A percentile compares a stretch with the other conserved stretches of the same genome.
Evolutionary conservation across 1,284 basidiomycete genomes (phyloP).

Genomic region (Microbotryomycetes sp.): DNA sequence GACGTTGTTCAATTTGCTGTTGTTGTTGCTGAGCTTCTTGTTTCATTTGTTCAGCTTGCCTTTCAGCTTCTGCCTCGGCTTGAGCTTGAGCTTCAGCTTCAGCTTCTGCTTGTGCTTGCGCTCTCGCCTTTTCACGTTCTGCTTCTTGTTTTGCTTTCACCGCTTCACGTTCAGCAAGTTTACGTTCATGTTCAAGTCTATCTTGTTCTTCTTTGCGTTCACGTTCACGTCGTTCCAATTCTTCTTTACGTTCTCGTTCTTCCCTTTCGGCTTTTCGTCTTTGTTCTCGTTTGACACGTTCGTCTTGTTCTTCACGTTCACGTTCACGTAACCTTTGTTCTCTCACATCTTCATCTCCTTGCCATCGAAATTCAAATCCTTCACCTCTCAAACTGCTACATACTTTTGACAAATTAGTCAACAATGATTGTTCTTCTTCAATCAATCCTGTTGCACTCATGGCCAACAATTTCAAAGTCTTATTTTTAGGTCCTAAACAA

Average conservation of each 20-base stretch:
- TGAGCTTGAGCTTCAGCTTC: not conserved
- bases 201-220: not conserved
- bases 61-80: not conserved
- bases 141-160: not conserved
- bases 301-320: not conserved
- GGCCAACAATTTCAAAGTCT: slow-evolving; percentile 24
- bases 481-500: slow-evolving; percentile 32
- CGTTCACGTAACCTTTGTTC: not conserved
- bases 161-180: not conserved
- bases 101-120: not conserved
- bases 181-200: not conserved
- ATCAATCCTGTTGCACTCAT: slow-evolving; percentile 34
- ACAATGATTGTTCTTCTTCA: slow-evolving; percentile 33
- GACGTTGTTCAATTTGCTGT: slow-evolving; percentile 1
- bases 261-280: not conserved
- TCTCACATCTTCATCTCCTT: slow-evolving; percentile 17
- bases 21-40: not conserved
- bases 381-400: slow-evolving; percentile 34
- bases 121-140: not conserved
- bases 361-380: slow-evolving; percentile 32
- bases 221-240: slow-evolving; percentile 1
- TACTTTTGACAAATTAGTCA: slow-evolving; percentile 25
- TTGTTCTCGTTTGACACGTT: not conserved
- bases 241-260: not conserved
- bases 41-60: slow-evolving; percentile 2